phyloP scores from a whole-genome alignment of 768 basidiomycete species.

The Phylloporus scabripes region DNA sequence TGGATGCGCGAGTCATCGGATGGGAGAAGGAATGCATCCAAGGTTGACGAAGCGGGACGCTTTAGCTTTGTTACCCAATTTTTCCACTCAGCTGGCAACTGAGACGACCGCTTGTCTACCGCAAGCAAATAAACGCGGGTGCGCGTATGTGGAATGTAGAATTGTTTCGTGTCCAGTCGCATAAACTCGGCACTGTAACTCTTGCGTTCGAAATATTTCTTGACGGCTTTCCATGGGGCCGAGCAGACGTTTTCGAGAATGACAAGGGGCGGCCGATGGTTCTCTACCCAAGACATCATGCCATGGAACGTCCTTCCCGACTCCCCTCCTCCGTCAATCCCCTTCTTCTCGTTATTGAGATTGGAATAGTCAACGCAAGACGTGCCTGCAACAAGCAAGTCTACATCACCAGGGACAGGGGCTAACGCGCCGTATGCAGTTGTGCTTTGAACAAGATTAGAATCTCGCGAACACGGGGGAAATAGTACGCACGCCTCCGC shows the following conservation, averaged over 20 bases:
- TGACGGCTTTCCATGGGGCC: slow-evolving; percentile 83
- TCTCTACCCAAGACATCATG: slow-evolving; percentile 89
- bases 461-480: not conserved
- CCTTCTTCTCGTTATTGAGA: slow-evolving; percentile 88
- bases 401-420: slow-evolving; percentile 84
- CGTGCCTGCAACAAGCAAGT: slow-evolving; percentile 88
- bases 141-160: slow-evolving; percentile 93
- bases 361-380: slow-evolving; percentile 98
- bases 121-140: slow-evolving; percentile 86
- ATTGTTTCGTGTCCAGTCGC: slow-evolving; percentile 81
- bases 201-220: slow-evolving; percentile 64
- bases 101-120: slow-evolving; percentile 56
- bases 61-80: slow-evolving; percentile 55
- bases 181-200: slow-evolving; percentile 68
- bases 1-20: slow-evolving; percentile 91
- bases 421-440: slow-evolving; percentile 89
- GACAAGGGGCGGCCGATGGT: slow-evolving; percentile 84
- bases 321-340: slow-evolving; percentile 84
- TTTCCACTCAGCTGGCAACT: slow-evolving; percentile 66
- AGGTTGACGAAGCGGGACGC: slow-evolving; percentile 80
- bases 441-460: slow-evolving; percentile 45
- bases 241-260: slow-evolving; percentile 92
- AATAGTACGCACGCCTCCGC: slow-evolving; percentile 58
- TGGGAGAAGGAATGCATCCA: slow-evolving; percentile 89
- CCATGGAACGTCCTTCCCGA: slow-evolving; percentile 91